These are phyloP conservation scores for Suhomyces bokatorum DNA, from an alignment of 1,139 yeast genomes.

Conservation along the genomic window DNA sequence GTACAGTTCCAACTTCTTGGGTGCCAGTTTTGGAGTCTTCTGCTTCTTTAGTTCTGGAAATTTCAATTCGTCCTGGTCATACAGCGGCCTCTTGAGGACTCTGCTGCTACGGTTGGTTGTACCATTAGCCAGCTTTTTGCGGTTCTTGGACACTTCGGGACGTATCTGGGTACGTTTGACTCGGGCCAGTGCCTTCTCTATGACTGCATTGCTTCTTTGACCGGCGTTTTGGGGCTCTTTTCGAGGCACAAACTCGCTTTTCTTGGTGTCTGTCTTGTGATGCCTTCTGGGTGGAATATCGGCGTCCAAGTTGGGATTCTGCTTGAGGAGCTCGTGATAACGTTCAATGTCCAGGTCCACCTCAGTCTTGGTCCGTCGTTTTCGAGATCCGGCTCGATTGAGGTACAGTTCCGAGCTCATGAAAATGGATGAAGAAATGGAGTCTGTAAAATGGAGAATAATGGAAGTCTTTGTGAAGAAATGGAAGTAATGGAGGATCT, in stretches of 20 bases:
- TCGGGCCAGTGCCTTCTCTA: background rate
- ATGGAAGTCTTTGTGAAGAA: no score
- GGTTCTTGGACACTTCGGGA: background rate
- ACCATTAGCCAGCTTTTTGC: background rate
- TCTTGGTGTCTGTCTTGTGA: background rate
- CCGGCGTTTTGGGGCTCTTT: background rate
- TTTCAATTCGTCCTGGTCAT: background rate
- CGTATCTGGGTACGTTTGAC: background rate
- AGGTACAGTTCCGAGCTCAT: background rate
- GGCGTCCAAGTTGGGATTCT: slow-evolving; percentile 21
- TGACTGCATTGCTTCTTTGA: background rate
- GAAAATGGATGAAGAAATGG: no score
- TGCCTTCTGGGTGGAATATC: slow-evolving; percentile 29
- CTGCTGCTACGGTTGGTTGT: background rate
- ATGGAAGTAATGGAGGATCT: no score
- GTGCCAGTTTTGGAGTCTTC: background rate
- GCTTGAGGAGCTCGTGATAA: slow-evolving; percentile 21
- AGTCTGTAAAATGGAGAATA: no score
- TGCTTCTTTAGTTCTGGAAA: background rate
- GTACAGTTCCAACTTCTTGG: background rate
- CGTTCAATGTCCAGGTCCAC: slow-evolving; percentile 22
- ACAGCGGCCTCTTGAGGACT: background rate
- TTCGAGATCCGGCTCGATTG: background rate
- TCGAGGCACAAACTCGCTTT: background rate
- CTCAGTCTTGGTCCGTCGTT: slow-evolving; percentile 16